Conservation (phyloP, 2,329 filamentous ascomycete genomes). For the Epichloe bromicola region DNA sequence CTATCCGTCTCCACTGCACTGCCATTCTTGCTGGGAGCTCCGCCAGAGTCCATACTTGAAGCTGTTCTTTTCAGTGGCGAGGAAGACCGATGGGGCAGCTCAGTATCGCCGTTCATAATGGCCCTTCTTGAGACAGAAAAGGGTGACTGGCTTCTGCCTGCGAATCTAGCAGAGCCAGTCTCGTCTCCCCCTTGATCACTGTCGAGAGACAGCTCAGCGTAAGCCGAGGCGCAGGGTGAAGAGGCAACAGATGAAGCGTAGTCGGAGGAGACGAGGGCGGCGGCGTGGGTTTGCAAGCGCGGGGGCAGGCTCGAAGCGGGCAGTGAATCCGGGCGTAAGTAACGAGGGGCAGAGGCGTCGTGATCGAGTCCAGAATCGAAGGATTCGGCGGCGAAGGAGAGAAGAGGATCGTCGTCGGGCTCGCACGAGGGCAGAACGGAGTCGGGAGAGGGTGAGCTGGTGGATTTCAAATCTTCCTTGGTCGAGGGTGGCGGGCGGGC, state of each 20-base stretch:
- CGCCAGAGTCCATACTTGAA: conserved; percentile 46
- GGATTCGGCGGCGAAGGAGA: conserved; percentile 36
- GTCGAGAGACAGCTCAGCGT: conserved; percentile 43
- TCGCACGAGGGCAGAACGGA: conserved; percentile 40
- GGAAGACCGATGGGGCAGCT: conserved; percentile 46
- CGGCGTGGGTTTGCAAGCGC: conserved; percentile 33
- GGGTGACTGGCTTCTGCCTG: conserved; percentile 38
- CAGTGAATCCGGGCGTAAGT: conserved; percentile 28
- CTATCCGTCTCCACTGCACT: conserved; percentile 32
- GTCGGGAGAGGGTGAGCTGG: conserved; percentile 28
- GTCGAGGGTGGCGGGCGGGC: conserved; percentile 28
- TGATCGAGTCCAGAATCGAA: conserved; percentile 24
- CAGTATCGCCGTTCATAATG: conserved; percentile 47
- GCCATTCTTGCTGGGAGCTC: conserved; percentile 25
- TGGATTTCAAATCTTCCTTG: conserved; percentile 25
- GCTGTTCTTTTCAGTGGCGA: conserved; percentile 52
- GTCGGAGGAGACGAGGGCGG: conserved; percentile 31
- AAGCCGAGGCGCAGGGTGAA: conserved; percentile 41
- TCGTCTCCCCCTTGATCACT: conserved; percentile 40
- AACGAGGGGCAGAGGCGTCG: conserved; percentile 17
- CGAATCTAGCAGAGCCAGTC: conserved; percentile 24
- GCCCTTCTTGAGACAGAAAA: conserved; percentile 36
- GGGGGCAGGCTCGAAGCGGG: conserved; percentile 39
- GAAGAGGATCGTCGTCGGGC: conserved; percentile 33
- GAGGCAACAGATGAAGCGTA: conserved; percentile 43